Evolutionary conservation across 2,329 filamentous ascomycete species (phyloP), one percentile per base, ranked within the genome.

Genomic region (Akanthomyces muscarius): DNA sequence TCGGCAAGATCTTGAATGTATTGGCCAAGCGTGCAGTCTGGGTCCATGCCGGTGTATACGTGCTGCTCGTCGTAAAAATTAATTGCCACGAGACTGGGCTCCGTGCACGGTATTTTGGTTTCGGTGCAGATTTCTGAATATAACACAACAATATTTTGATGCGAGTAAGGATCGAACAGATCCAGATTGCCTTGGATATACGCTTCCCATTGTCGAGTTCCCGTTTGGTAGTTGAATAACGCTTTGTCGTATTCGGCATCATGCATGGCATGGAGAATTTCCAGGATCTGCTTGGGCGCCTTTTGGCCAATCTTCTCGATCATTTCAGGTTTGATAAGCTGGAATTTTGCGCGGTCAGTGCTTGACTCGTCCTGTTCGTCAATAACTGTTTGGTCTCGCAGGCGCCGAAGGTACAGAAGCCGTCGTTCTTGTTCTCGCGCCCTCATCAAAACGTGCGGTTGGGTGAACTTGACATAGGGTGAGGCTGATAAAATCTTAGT

Each of bases 221-320:
- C 94, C 0, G 92, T 97, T 73, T 92, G 86, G 72, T 98, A 99
- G 69, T 93, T 92, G 75, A 97, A 91, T 41, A 96, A 78, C 1
- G 94, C 93, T 75, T 95, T 96, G 73, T 99, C 93, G 69, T 98
- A 97, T 74, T 99, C 95, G 2, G 93, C 93, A 72, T 97, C 92
- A 74, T 98, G 93, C 14, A 97, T 93, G 25, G 95, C 95, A 72
- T 95, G 92, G 7, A 99, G 78, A 55, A 98, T 92, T 69, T 98
- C 94, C 78, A 93, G 92, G 38, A 97, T 91, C 71, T 96, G 92
- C 51, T 87, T 86, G 0, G 93, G 91, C 4, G 91, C 90, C 68
- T 89, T 88, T 60, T 91, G 88, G 0, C 91, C 87, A 52, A 92
- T 87, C 63, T 89, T 85, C 69, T 96, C 91, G 0, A 99, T 90